These are phyloP conservation scores for Penicillium polonicum DNA, from an alignment of 2,329 filamentous ascomycete species.

Conservation along the genomic window DNA sequence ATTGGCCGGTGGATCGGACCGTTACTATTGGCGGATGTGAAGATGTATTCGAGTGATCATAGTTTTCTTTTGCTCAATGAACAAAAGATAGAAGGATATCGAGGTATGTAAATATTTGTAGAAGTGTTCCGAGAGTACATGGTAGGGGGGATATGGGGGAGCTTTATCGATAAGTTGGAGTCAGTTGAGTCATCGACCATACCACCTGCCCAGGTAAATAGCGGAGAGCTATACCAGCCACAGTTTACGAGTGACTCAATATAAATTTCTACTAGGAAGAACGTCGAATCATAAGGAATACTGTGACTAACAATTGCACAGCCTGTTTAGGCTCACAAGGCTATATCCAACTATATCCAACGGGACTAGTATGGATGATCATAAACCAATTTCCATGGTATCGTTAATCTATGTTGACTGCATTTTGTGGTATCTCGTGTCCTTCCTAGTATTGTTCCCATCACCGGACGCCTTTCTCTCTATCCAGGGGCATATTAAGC, in stretches of 20 bases:
- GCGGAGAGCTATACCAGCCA: not conserved
- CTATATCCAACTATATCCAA: not conserved
- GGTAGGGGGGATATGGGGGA: conserved; percentile 11
- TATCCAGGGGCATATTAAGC: conserved; percentile 13
- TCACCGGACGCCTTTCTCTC: conserved; percentile 22
- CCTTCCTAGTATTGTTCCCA: conserved; percentile 11
- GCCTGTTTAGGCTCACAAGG: not conserved
- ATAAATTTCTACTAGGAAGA: not conserved
- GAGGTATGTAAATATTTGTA: not conserved
- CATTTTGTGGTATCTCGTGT: conserved; percentile 20
- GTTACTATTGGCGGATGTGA: conserved; percentile 34
- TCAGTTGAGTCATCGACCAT: conserved; percentile 28
- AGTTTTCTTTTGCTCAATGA: conserved; percentile 21
- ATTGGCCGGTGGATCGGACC: conserved; percentile 28
- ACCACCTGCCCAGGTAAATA: not conserved
- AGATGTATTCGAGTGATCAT: conserved; percentile 48
- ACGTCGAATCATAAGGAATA: conserved; percentile 2
- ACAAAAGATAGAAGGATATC: not conserved
- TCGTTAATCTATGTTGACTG: conserved; percentile 24
- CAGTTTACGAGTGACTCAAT: not conserved
- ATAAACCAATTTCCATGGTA: conserved; percentile 23
- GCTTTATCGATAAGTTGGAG: conserved; percentile 36
- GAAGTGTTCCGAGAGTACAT: not conserved
- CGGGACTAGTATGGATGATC: conserved; percentile 3
- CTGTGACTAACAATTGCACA: conserved; percentile 2